These are phyloP conservation scores for Phytophthora citrophthora DNA, from an alignment of 352 stramenopile species.

Conservation along the genomic window DNA sequence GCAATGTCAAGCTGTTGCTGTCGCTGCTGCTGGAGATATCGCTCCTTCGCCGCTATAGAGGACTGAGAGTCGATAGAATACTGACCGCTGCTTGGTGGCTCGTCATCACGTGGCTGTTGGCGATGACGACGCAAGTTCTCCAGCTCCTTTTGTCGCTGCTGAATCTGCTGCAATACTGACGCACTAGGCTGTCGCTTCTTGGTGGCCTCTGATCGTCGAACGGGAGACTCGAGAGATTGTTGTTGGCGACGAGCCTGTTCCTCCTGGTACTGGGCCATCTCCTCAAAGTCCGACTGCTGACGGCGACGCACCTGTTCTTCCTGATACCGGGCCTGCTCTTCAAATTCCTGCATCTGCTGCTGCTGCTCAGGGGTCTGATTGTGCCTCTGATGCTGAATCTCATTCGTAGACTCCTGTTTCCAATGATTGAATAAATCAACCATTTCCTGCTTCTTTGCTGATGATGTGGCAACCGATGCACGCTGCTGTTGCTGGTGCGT, in stretches of 20 bases:
- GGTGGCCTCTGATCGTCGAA: constrained; percentile 12
- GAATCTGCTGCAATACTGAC: constrained; percentile 38
- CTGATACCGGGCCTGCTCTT: constrained; percentile 37
- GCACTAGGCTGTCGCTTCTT: constrained; percentile 15
- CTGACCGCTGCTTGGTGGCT: constrained; percentile 33
- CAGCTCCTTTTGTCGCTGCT: constrained; percentile 40
- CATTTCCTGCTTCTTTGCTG: constrained; percentile 39
- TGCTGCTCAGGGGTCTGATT: constrained; percentile 17
- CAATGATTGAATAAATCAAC: constrained; percentile 40
- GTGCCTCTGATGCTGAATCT: constrained; percentile 27
- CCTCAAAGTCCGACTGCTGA: constrained; percentile 37
- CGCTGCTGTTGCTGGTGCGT: constrained; percentile 9
- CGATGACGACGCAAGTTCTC: constrained; percentile 29
- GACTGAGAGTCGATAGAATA: constrained; percentile 24
- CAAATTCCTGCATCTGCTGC: constrained; percentile 33
- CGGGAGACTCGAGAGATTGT: constrained; percentile 17
- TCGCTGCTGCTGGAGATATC: constrained; percentile 44
- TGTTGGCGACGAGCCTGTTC: constrained; percentile 35
- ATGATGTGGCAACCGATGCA: constrained; percentile 1
- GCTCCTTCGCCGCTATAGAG: constrained; percentile 37
- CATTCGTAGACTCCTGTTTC: constrained; percentile 41
- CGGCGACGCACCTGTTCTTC: constrained; percentile 35
- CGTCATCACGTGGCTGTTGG: constrained; percentile 31
- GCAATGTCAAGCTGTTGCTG: constrained; percentile 41
- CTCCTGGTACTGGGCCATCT: constrained; percentile 36